phyloP scores from a whole-genome alignment of 1,284 basidiomycete species.

The Xerocomus nothofagi region DNA sequence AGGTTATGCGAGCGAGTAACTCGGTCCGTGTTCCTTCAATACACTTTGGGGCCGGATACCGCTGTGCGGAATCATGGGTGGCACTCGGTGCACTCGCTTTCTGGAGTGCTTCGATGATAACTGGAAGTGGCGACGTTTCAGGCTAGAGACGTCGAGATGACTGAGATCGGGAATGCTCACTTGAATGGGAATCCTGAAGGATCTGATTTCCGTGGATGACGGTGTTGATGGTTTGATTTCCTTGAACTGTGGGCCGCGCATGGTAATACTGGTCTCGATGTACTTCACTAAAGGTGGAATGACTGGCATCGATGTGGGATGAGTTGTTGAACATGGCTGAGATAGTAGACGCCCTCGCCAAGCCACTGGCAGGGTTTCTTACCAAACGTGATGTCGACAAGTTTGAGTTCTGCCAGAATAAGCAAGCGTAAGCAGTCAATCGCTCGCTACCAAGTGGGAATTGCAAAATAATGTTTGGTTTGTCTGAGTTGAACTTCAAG shows the following conservation, averaged over 20 bases:
- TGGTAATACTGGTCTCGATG: slow-evolving; percentile 20
- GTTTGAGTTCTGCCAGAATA: too few relatives aligned
- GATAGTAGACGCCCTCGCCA: too few relatives aligned
- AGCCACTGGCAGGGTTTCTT: too few relatives aligned
- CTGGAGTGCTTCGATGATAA: slow-evolving; percentile 12
- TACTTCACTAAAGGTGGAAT: slow-evolving; percentile 8
- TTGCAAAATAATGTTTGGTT: too few relatives aligned
- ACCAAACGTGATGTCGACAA: too few relatives aligned
- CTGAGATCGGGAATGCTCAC: neutral
- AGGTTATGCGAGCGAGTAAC: slow-evolving; percentile 15
- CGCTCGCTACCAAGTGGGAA: too few relatives aligned
- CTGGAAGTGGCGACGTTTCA: neutral
- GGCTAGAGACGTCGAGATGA: too few relatives aligned
- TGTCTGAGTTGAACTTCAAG: too few relatives aligned
- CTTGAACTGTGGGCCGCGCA: slow-evolving; percentile 8
- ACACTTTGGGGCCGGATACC: slow-evolving; percentile 21
- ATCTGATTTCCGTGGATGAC: slow-evolving; percentile 19
- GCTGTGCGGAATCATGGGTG: slow-evolving; percentile 17
- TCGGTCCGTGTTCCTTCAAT: slow-evolving; percentile 23
- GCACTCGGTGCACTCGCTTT: slow-evolving; percentile 18
- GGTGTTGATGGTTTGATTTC: slow-evolving; percentile 16
- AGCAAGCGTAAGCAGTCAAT: too few relatives aligned
- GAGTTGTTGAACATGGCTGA: slow-evolving; percentile 20
- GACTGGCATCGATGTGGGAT: too few relatives aligned
- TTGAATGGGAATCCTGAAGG: slow-evolving; percentile 12